Evolutionary conservation across 2,329 filamentous ascomycete genomes (phyloP).

Genomic region (Trichoderma hamatum): DNA sequence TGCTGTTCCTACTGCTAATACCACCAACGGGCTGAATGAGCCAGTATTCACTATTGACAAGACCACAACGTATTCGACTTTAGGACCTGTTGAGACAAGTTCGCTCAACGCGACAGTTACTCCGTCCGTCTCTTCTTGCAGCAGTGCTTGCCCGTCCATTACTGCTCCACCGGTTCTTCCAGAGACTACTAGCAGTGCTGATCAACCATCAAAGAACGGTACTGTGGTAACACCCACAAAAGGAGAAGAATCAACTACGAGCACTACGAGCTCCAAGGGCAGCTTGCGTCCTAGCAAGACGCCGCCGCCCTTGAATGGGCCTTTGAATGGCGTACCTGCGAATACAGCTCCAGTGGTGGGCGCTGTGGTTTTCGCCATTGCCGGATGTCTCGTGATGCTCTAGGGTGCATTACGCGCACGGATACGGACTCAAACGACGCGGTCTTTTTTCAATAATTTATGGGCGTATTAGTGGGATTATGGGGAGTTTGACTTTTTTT

Average conservation of each 20-base stretch:
- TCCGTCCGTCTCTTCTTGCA: neutral
- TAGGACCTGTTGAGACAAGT: neutral
- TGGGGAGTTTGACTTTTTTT: neutral
- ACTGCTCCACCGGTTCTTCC: neutral
- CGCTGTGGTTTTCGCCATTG: neutral
- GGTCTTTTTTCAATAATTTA: neutral
- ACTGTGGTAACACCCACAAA: neutral
- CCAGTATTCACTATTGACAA: neutral
- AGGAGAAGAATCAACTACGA: neutral
- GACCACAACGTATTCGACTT: no score
- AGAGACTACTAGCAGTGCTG: neutral
- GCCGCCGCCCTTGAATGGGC: constrained; percentile 1
- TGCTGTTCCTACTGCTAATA: neutral
- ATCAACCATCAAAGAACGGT: neutral
- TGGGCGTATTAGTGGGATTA: neutral
- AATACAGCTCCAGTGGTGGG: neutral
- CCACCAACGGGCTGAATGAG: neutral
- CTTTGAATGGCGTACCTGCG: neutral
- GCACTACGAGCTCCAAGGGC: neutral
- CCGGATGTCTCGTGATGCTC: neutral
- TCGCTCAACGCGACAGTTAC: neutral
- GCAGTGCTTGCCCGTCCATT: neutral
- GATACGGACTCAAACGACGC: neutral
- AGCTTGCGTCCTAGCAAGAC: neutral
- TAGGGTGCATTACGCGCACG: neutral